Evolutionary conservation across 345 rosid genomes (phyloP).

Genomic region (Euphorbia tirucalli): DNA sequence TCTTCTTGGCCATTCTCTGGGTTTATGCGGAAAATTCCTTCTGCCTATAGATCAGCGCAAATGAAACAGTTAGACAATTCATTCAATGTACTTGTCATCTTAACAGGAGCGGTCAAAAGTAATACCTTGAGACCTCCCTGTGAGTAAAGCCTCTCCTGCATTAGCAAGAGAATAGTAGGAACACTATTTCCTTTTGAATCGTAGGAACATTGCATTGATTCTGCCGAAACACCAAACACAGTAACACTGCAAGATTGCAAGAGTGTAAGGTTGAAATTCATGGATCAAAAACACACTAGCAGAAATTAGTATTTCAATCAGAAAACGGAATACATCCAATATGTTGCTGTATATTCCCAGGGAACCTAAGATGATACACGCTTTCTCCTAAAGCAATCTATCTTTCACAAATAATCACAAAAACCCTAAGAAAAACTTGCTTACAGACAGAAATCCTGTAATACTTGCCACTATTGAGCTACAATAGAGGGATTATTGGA

Average conservation of each 20-base stretch:
- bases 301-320: not conserved
- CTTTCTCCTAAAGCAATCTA: not conserved
- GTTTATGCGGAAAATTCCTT: slow-evolving; percentile 93
- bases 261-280: slow-evolving; percentile 14
- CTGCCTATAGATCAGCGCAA: slow-evolving; percentile 50
- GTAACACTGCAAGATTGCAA: slow-evolving; percentile 58
- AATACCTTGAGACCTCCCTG: slow-evolving; percentile 82
- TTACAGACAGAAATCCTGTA: not conserved
- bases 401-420: not conserved
- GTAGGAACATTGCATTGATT: slow-evolving; percentile 87
- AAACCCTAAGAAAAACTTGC: not conserved
- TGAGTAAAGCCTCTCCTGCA: slow-evolving; percentile 78
- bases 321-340: not conserved
- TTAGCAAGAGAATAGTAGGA: slow-evolving; percentile 88
- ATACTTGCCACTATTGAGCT: not conserved
- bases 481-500: not conserved
- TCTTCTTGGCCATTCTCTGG: slow-evolving; percentile 96
- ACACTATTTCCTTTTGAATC: slow-evolving; percentile 83
- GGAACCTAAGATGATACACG: not conserved
- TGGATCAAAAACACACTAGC: not conserved
- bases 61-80: slow-evolving; percentile 11
- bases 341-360: not conserved
- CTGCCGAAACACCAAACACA: slow-evolving; percentile 96
- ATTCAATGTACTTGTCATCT: not conserved
- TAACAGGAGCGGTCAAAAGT: not conserved